Percentiles rank a stretch among this genome's conserved stretches.
These are phyloP conservation scores for Aspergillus ochraceus DNA, from an alignment of 2,329 filamentous ascomycete species.

Conservation along the genomic window DNA sequence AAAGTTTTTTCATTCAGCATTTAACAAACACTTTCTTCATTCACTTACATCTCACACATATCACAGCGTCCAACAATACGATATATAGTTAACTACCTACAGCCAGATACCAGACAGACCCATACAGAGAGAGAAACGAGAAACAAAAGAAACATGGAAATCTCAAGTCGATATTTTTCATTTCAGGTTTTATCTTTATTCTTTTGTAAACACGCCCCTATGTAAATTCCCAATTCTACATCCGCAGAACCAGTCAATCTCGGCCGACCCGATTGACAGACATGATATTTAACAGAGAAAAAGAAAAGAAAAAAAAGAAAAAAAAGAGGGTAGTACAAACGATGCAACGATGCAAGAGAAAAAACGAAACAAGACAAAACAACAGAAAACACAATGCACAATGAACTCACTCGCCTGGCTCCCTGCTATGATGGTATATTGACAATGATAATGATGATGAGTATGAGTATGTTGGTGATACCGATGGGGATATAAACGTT, in stretches of 20 bases:
- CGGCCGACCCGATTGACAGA: conserved; percentile 14
- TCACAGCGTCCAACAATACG: too few species aligned
- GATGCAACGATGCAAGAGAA: background rate
- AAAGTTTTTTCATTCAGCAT: too few species aligned
- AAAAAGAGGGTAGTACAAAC: background rate
- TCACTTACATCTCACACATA: too few species aligned
- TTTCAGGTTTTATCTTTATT: background rate
- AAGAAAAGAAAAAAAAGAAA: conserved; percentile 9
- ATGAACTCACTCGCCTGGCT: conserved; percentile 27
- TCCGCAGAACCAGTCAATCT: conserved; percentile 13
- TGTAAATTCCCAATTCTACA: conserved; percentile 24
- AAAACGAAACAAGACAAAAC: conserved; percentile 1
- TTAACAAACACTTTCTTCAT: too few species aligned
- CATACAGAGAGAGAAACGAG: too few species aligned
- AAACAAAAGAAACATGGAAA: too few species aligned
- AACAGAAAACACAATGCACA: conserved; percentile 10
- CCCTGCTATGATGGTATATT: conserved; percentile 32
- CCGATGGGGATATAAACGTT: conserved; percentile 19
- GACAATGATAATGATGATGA: conserved; percentile 20
- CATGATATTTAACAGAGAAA: conserved; percentile 18
- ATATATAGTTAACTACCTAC: too few species aligned
- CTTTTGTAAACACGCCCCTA: conserved; percentile 8
- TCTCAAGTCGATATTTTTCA: background rate
- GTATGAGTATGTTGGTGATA: conserved; percentile 18
- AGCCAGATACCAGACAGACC: too few species aligned